These are phyloP conservation scores for Sclerotinia glacialis DNA, from an alignment of 2,329 filamentous ascomycete genomes.

Conservation along the genomic window DNA sequence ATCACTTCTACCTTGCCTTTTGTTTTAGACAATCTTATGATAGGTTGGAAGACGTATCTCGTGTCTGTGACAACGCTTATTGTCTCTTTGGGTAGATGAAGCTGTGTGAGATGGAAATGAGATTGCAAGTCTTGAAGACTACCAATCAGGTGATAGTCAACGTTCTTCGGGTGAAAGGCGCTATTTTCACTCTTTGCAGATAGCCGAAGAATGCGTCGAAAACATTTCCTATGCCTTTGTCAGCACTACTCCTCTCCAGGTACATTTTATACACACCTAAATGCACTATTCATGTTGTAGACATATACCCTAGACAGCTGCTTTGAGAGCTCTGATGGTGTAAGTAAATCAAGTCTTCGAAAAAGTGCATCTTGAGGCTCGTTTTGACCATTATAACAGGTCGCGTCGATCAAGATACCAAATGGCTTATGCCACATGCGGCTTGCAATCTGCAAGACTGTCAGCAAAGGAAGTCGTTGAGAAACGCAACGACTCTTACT, in stretches of 20 bases:
- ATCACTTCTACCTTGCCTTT: slow-evolving; percentile 68
- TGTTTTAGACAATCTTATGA: slow-evolving; percentile 64
- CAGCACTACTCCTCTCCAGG: background rate
- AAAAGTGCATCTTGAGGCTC: slow-evolving; percentile 65
- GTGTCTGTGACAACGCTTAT: slow-evolving; percentile 66
- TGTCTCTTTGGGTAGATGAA: slow-evolving; percentile 67
- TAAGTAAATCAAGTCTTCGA: slow-evolving; percentile 60
- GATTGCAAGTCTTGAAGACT: slow-evolving; percentile 62
- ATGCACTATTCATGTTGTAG: slow-evolving; percentile 72
- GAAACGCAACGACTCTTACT: slow-evolving; percentile 25
- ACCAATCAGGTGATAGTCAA: slow-evolving; percentile 64
- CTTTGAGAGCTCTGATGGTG: slow-evolving; percentile 58
- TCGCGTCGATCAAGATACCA: slow-evolving; percentile 65
- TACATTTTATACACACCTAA: slow-evolving; percentile 54
- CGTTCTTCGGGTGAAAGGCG: slow-evolving; percentile 61
- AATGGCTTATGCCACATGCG: slow-evolving; percentile 69
- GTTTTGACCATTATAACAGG: slow-evolving; percentile 65
- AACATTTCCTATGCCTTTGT: slow-evolving; percentile 54
- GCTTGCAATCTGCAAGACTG: slow-evolving; percentile 57
- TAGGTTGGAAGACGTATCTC: slow-evolving; percentile 62
- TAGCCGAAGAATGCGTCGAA: slow-evolving; percentile 60
- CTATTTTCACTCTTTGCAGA: slow-evolving; percentile 59
- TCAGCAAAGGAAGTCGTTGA: background rate
- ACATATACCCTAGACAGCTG: slow-evolving; percentile 63
- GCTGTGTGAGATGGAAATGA: slow-evolving; percentile 64